A percentile compares a stretch with the other conserved stretches of the same genome.
Conservation (phyloP, 371 early-diverging fungal species). For the Mucor lusitanicus region DNA sequence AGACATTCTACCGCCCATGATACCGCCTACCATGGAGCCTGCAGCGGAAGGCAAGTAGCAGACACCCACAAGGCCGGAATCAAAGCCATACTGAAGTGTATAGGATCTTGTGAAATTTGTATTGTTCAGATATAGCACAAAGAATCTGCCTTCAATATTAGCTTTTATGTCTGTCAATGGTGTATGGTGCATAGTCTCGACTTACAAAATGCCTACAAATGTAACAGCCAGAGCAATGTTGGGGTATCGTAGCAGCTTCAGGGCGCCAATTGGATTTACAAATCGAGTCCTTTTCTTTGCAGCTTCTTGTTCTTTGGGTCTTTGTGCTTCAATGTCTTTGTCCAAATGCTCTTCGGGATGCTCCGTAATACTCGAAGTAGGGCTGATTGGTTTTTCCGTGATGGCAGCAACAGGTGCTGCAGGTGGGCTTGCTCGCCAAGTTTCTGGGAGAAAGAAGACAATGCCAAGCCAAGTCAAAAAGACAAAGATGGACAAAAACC, state of each 20-base stretch:
- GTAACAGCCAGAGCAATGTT: slow-evolving; percentile 34
- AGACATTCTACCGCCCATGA: slow-evolving; percentile 37
- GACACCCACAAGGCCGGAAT: slow-evolving; percentile 34
- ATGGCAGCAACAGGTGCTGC: background rate
- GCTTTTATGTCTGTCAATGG: too few relatives aligned
- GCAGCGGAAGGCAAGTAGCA: slow-evolving; percentile 38
- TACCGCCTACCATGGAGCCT: slow-evolving; percentile 37
- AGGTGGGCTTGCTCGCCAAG: slow-evolving; percentile 21
- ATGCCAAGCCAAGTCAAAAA: slow-evolving; percentile 30
- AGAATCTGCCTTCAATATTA: slow-evolving; percentile 18
- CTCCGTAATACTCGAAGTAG: background rate
- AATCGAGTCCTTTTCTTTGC: slow-evolving; percentile 1
- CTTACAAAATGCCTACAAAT: slow-evolving; percentile 44
- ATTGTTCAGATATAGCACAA: slow-evolving; percentile 31
- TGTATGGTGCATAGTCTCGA: too few relatives aligned
- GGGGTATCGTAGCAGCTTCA: slow-evolving; percentile 27
- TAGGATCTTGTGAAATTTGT: slow-evolving; percentile 40
- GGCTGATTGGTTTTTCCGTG: background rate
- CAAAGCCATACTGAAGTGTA: slow-evolving; percentile 32
- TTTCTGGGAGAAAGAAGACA: slow-evolving; percentile 46
- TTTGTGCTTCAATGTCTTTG: slow-evolving; percentile 6
- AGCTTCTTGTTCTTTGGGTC: background rate
- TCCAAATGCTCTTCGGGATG: background rate
- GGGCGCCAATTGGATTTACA: slow-evolving; percentile 39
- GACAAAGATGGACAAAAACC: slow-evolving; percentile 33